phyloP scores from a whole-genome alignment of 2,329 filamentous ascomycete species.

The Pezicula radicicola region DNA sequence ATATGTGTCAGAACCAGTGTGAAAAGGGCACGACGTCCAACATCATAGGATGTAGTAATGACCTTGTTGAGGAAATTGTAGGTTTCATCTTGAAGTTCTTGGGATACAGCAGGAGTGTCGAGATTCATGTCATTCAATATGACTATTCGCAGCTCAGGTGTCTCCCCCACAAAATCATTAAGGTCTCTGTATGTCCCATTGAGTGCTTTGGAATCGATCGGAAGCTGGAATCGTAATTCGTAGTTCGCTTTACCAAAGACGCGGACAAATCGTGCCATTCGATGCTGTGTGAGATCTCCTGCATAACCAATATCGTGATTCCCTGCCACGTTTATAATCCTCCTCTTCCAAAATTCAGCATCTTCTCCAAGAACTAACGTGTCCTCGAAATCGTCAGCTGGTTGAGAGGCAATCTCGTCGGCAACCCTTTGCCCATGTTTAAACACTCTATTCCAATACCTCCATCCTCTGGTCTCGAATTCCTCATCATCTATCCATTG shows the following conservation, averaged over 20 bases:
- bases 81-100: constrained; percentile 68
- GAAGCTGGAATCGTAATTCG: constrained; percentile 72
- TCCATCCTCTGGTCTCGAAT: constrained; percentile 67
- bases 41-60: constrained; percentile 59
- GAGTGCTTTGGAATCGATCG: constrained; percentile 37
- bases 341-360: constrained; percentile 61
- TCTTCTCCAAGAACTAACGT: constrained; percentile 34
- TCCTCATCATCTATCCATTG: constrained; percentile 91
- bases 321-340: constrained; percentile 85
- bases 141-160: constrained; percentile 71
- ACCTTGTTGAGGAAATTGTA: constrained; percentile 74
- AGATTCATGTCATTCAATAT: constrained; percentile 93
- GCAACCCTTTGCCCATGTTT: constrained; percentile 62
- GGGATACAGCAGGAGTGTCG: constrained; percentile 72
- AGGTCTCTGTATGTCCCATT: constrained; percentile 34
- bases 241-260: constrained; percentile 89
- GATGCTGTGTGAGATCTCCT: constrained; percentile 76
- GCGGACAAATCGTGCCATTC: constrained; percentile 77
- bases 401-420: constrained; percentile 50
- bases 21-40: constrained; percentile 62
- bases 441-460: constrained; percentile 84
- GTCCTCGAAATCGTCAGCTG: constrained; percentile 33
- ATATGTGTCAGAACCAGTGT: constrained; percentile 91
- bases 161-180: constrained; percentile 39
- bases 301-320: constrained; percentile 98